phyloP scores from a whole-genome alignment of 768 basidiomycete genomes.

The Chalciporus chontae region DNA sequence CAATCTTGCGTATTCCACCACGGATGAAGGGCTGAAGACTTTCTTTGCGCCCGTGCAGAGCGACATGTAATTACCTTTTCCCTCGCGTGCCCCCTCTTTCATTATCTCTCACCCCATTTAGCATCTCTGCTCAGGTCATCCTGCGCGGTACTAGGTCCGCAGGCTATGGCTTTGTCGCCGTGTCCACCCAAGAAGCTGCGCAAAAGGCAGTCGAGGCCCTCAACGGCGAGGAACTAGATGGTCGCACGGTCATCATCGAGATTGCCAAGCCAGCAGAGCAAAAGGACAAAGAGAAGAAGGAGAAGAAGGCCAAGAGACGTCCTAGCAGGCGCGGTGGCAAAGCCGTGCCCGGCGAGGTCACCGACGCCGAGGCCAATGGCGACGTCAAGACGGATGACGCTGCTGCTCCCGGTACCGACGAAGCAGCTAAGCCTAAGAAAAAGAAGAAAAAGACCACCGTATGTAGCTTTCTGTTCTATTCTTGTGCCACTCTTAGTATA shows the following conservation, averaged over 20 bases:
- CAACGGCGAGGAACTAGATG: conserved; percentile 86
- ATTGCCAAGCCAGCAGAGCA: conserved; percentile 88
- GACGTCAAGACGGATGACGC: conserved; percentile 60
- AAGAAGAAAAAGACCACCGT: conserved; percentile 74
- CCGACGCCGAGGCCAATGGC: conserved; percentile 85
- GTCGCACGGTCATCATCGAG: conserved; percentile 86
- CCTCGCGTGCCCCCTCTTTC: background rate
- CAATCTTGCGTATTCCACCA: conserved; percentile 92
- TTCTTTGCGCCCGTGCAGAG: conserved; percentile 86
- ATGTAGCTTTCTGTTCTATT: conserved; percentile 8
- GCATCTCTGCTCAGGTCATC: conserved; percentile 83
- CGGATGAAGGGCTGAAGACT: conserved; percentile 91
- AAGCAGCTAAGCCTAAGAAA: conserved; percentile 67
- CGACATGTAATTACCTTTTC: conserved; percentile 72
- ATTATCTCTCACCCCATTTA: conserved; percentile 30
- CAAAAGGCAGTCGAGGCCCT: conserved; percentile 83
- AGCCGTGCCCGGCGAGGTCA: conserved; percentile 85
- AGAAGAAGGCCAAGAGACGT: conserved; percentile 75
- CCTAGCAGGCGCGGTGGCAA: conserved; percentile 83
- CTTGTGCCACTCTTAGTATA: conserved; percentile 9
- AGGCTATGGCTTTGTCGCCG: conserved; percentile 91
- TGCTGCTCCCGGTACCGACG: conserved; percentile 48
- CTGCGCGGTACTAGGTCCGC: conserved; percentile 80
- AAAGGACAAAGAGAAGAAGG: conserved; percentile 77
- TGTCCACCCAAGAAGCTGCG: conserved; percentile 76